These are phyloP conservation scores for Diaporthe citriasiana DNA, from an alignment of 2,329 filamentous ascomycete genomes.

Conservation along the genomic window DNA sequence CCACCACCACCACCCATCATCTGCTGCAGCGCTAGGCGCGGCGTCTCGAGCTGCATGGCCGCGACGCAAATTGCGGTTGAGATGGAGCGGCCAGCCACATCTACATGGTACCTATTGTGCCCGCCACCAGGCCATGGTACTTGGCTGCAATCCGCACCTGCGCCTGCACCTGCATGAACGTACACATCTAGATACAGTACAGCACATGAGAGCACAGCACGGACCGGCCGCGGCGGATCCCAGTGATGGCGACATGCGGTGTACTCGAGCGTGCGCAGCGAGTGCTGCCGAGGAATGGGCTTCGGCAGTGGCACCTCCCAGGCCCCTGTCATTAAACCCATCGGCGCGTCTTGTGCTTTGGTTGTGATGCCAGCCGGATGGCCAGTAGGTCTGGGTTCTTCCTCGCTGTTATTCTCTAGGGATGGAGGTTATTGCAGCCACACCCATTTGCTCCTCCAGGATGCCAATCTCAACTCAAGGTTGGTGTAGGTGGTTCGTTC, in stretches of 20 bases:
- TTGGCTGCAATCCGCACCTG: background rate
- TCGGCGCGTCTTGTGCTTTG: constrained; percentile 21
- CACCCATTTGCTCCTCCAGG: background rate
- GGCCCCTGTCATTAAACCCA: constrained; percentile 38
- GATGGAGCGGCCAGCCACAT: constrained; percentile 24
- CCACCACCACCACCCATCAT: background rate
- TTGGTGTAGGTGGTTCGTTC: background rate
- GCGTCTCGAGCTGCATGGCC: constrained; percentile 19
- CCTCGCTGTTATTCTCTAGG: background rate
- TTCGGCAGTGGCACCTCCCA: constrained; percentile 38
- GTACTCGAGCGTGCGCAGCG: constrained; percentile 21
- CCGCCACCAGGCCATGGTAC: constrained; percentile 6
- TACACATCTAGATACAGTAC: constrained; percentile 22
- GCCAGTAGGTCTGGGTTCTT: background rate
- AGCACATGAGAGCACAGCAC: background rate
- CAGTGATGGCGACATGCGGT: constrained; percentile 31
- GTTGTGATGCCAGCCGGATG: constrained; percentile 6
- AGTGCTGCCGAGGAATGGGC: constrained; percentile 34
- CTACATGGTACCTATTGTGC: background rate
- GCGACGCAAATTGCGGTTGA: constrained; percentile 21
- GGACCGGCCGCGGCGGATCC: background rate
- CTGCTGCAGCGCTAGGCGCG: constrained; percentile 18
- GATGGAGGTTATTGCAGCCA: background rate
- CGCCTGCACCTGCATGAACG: constrained; percentile 11
- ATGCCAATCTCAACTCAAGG: background rate